Evolutionary conservation across 2,329 filamentous ascomycete genomes (phyloP).

Genomic region (Corniculantispora saksenae): DNA sequence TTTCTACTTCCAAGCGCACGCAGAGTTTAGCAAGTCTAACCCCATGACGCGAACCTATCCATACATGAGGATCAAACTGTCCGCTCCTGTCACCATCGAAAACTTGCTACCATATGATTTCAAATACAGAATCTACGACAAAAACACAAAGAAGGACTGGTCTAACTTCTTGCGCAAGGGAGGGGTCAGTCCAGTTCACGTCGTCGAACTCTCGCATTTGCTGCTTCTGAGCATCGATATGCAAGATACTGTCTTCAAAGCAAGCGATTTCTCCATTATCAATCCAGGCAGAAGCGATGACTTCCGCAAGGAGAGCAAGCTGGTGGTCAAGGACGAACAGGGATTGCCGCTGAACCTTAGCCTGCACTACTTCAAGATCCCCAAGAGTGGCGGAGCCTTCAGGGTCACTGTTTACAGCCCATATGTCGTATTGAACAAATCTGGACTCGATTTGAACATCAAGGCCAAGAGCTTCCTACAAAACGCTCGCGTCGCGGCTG

Average conservation of each 20-base stretch:
- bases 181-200: constrained; percentile 94
- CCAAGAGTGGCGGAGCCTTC: constrained; percentile 92
- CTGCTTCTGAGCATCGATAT: constrained; percentile 91
- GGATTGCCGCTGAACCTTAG: constrained; percentile 78
- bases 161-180: constrained; percentile 97
- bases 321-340: constrained; percentile 83
- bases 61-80: constrained; percentile 90
- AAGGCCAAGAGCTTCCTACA: constrained; percentile 88
- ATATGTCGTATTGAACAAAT: constrained; percentile 94
- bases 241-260: constrained; percentile 92
- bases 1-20: constrained; percentile 96
- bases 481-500: constrained; percentile 78
- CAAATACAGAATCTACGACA: constrained; percentile 99
- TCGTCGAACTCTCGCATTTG: constrained; percentile 92
- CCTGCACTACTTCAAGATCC: constrained; percentile 87
- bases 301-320: constrained; percentile 77
- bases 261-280: constrained; percentile 96
- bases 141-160: constrained; percentile 98
- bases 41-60: constrained; percentile 85
- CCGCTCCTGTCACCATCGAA: constrained; percentile 89
- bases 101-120: constrained; percentile 96
- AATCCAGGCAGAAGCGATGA: constrained; percentile 87
- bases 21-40: constrained; percentile 79
- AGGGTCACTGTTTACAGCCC: constrained; percentile 93
- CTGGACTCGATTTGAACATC: constrained; percentile 83